These are phyloP conservation scores for Sordariomycetes sp. DNA, from an alignment of 2,329 filamentous ascomycete genomes.

Conservation along the genomic window DNA sequence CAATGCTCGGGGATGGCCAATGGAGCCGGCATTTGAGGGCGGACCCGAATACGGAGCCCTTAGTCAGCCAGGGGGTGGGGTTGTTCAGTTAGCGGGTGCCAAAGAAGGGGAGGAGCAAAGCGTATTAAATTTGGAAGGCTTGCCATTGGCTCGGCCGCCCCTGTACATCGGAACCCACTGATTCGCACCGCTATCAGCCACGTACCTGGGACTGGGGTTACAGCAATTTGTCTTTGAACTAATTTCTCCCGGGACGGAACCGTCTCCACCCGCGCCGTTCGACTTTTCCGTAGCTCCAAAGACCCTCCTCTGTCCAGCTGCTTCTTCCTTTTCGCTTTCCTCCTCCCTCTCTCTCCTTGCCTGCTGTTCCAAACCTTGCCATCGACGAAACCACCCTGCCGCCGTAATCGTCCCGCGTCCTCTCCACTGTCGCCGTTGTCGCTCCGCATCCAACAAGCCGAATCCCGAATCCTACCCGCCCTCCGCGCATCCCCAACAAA, in stretches of 20 bases:
- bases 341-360: neutral
- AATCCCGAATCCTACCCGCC: neutral
- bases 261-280: conserved; percentile 4
- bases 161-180: neutral
- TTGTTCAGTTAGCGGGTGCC: neutral
- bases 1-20: neutral
- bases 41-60: neutral
- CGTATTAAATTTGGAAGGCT: neutral
- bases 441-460: neutral
- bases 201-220: neutral
- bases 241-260: conserved; percentile 3
- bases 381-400: neutral
- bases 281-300: conserved; percentile 2
- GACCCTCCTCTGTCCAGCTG: conserved; percentile 3
- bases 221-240: neutral
- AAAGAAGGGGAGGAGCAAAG: neutral
- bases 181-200: neutral
- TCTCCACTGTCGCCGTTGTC: neutral
- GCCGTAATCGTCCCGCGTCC: neutral
- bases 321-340: neutral
- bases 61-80: neutral
- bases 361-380: neutral
- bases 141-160: neutral
- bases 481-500: conserved; percentile 6
- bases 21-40: neutral